phyloP scores from a whole-genome alignment of 306 rosid species.

The Sicyos edulis region DNA sequence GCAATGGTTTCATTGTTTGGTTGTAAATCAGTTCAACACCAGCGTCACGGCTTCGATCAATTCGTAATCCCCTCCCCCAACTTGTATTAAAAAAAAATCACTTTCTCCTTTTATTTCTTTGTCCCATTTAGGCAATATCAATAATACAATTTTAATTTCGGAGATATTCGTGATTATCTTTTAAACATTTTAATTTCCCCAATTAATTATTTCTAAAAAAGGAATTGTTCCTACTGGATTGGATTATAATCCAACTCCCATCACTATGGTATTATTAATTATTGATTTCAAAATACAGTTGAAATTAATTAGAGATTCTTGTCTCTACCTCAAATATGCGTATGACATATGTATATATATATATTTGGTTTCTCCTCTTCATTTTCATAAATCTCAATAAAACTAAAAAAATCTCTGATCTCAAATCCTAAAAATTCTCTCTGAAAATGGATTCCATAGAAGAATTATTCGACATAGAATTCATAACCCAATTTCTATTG shows the following conservation, averaged over 20 bases:
- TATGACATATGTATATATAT: too few species aligned
- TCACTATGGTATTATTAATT: not conserved
- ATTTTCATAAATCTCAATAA: not conserved
- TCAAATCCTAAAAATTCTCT: not conserved
- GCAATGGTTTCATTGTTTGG: too few species aligned
- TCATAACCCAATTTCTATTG: constrained; percentile 36
- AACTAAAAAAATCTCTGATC: not conserved
- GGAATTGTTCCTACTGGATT: not conserved
- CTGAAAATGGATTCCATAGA: constrained; percentile 18
- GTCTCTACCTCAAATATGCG: not conserved
- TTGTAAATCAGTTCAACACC: too few species aligned
- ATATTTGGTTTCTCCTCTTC: not conserved
- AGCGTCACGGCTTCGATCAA: too few species aligned
- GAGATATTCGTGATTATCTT: not conserved
- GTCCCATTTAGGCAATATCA: too few species aligned
- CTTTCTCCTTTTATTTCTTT: not conserved
- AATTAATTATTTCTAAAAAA: too few species aligned
- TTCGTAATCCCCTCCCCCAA: too few species aligned
- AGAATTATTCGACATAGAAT: constrained; percentile 30
- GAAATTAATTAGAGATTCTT: not conserved
- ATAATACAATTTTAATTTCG: not conserved
- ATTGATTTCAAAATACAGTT: not conserved
- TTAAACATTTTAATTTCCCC: not conserved
- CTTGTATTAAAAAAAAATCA: too few species aligned
- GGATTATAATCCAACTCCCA: not conserved